Percentiles rank a stretch among this genome's conserved stretches.
phyloP scores from a whole-genome alignment of 371 early-diverging fungal species.

The Rhizopus delemar region DNA sequence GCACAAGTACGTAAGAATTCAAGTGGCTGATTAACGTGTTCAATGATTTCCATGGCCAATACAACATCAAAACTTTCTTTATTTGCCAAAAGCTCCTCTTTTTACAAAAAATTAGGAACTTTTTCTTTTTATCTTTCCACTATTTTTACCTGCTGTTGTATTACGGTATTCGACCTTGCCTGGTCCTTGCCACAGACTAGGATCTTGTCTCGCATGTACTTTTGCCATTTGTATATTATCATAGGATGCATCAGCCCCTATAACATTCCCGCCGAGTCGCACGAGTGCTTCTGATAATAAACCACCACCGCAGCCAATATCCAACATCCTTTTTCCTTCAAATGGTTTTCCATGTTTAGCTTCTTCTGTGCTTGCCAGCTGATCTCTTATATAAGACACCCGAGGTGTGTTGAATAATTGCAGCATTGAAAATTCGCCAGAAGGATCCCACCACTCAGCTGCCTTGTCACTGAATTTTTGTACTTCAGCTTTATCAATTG shows the following conservation, averaged over 20 bases:
- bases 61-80: slow-evolving; percentile 80
- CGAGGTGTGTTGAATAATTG: slow-evolving; percentile 90
- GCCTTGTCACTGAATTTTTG: slow-evolving; percentile 79
- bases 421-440: slow-evolving; percentile 84
- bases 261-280: slow-evolving; percentile 79
- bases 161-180: slow-evolving; percentile 67
- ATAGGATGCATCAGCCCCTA: slow-evolving; percentile 85
- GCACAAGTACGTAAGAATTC: slow-evolving; percentile 71
- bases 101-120: background rate
- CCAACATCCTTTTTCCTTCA: slow-evolving; percentile 69
- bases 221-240: slow-evolving; percentile 85
- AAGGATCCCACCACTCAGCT: slow-evolving; percentile 91
- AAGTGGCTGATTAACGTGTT: slow-evolving; percentile 83
- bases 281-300: slow-evolving; percentile 83
- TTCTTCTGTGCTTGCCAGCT: slow-evolving; percentile 30
- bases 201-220: slow-evolving; percentile 68
- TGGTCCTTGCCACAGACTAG: slow-evolving; percentile 55
- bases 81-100: slow-evolving; percentile 61
- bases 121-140: slow-evolving; percentile 6
- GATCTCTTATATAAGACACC: slow-evolving; percentile 75
- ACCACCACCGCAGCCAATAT: slow-evolving; percentile 96
- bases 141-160: slow-evolving; percentile 66
- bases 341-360: slow-evolving; percentile 50
- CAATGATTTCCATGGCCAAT: slow-evolving; percentile 88
- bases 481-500: slow-evolving; percentile 76